Evolutionary conservation across 202 grass and related monocot species (phyloP).

Genomic region (Cymbopogon flexuosus): DNA sequence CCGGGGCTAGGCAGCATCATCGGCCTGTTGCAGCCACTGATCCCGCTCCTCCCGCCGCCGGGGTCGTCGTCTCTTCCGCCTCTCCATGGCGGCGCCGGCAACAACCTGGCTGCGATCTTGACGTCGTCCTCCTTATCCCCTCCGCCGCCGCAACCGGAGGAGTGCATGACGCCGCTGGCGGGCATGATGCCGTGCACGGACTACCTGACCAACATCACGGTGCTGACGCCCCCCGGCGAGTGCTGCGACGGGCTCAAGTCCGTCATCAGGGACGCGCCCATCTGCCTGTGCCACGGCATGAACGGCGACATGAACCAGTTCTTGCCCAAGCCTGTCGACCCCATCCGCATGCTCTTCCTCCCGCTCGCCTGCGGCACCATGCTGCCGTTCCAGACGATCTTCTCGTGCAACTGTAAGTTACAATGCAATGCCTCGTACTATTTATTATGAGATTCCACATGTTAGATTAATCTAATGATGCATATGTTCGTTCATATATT

Average conservation of each 20-base stretch:
- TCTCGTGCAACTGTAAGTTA: constrained; percentile 13
- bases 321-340: constrained; percentile 8
- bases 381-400: neutral
- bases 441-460: neutral
- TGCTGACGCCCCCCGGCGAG: neutral
- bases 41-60: neutral
- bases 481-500: neutral
- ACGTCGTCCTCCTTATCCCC: accelerated
- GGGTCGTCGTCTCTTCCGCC: neutral
- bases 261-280: constrained; percentile 9
- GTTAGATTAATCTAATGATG: neutral
- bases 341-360: constrained; percentile 11
- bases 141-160: neutral
- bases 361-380: constrained; percentile 15
- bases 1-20: neutral
- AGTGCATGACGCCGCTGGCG: constrained; percentile 17
- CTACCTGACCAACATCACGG: constrained; percentile 7
- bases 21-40: neutral
- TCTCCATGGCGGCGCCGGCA: neutral
- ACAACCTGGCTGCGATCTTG: neutral
- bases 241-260: constrained; percentile 18
- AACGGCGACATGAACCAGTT: constrained; percentile 12
- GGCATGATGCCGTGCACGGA: neutral
- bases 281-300: constrained; percentile 27
- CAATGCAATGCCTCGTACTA: neutral